A percentile compares a stretch with the other conserved stretches of the same genome.
These are phyloP conservation scores for Cercophora sp. DNA, from an alignment of 495 filamentous ascomycete species.

Conservation along the genomic window DNA sequence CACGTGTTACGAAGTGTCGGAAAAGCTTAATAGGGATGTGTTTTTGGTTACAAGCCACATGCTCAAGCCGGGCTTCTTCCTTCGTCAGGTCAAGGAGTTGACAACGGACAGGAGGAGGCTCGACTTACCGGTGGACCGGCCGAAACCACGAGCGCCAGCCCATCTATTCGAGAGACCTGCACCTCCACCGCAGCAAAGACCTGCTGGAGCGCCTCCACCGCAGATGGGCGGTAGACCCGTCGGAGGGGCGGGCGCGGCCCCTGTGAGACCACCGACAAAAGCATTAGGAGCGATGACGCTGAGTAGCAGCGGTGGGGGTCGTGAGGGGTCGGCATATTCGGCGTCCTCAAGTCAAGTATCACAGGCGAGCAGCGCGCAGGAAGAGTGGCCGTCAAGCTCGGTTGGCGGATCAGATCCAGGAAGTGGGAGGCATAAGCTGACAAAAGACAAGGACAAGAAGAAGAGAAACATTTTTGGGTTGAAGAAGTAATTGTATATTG, in stretches of 20 bases:
- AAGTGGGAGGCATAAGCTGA: conserved; percentile 34
- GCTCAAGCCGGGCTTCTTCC: conserved; percentile 73
- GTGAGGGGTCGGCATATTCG: not conserved
- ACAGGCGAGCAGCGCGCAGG: conserved; percentile 3
- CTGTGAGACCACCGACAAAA: conserved; percentile 25
- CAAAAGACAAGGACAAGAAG: conserved; percentile 62
- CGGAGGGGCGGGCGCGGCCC: conserved; percentile 19
- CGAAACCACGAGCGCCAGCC: conserved; percentile 73
- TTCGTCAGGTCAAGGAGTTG: conserved; percentile 77
- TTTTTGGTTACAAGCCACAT: conserved; percentile 91
- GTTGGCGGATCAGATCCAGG: conserved; percentile 26
- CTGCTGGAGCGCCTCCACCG: conserved; percentile 6
- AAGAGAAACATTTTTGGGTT: conserved; percentile 74
- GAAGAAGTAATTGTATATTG: conserved; percentile 56
- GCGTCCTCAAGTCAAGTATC: conserved; percentile 5
- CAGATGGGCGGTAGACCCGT: conserved; percentile 23
- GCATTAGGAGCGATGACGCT: conserved; percentile 31
- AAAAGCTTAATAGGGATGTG: conserved; percentile 68
- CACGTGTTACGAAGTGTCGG: conserved; percentile 81
- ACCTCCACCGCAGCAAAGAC: conserved; percentile 33
- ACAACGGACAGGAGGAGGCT: conserved; percentile 68
- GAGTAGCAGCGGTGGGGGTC: conserved; percentile 22
- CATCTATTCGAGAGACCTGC: conserved; percentile 81
- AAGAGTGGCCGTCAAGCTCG: not conserved
- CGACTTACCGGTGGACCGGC: conserved; percentile 75